A percentile compares a stretch with the other conserved stretches of the same genome.
These are phyloP conservation scores for Cylindrotheca fusiformis DNA, from an alignment of 108 stramenopile species.

Conservation along the genomic window DNA sequence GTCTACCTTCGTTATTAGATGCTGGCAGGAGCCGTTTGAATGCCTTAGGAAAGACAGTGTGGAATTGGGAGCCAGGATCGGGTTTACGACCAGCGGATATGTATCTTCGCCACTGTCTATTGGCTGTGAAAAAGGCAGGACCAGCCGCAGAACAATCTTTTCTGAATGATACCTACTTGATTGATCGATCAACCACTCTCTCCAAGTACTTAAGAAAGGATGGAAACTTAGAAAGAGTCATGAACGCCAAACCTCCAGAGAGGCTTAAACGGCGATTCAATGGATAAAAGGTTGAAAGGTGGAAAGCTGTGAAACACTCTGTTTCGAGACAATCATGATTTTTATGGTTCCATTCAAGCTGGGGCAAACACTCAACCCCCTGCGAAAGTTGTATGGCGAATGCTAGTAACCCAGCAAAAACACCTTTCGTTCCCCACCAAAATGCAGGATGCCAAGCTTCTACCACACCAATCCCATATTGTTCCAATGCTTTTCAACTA, in stretches of 20 bases:
- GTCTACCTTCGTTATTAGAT: conserved; percentile 1
- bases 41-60: conserved; percentile 2
- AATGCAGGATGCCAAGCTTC: too few species aligned
- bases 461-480: too few species aligned
- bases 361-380: too few species aligned
- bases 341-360: too few species aligned
- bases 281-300: conserved; percentile 22
- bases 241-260: conserved; percentile 13
- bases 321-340: too few species aligned
- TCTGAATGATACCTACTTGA: conserved; percentile 50
- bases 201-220: conserved; percentile 27
- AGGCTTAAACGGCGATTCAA: conserved; percentile 22
- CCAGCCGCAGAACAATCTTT: conserved; percentile 30
- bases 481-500: too few species aligned
- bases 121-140: conserved; percentile 36
- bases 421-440: too few species aligned
- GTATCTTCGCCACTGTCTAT: conserved; percentile 51
- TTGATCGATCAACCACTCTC: conserved; percentile 46
- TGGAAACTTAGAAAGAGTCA: conserved; percentile 14
- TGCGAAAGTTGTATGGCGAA: too few species aligned
- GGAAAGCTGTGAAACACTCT: too few species aligned
- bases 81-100: conserved; percentile 40
- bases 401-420: too few species aligned
- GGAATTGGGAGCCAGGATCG: conserved; percentile 36
- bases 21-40: not conserved